A percentile compares a stretch with the other conserved stretches of the same genome.
Conservation (phyloP, 2,329 filamentous ascomycete species). For the Zasmidium citrigriseum region DNA sequence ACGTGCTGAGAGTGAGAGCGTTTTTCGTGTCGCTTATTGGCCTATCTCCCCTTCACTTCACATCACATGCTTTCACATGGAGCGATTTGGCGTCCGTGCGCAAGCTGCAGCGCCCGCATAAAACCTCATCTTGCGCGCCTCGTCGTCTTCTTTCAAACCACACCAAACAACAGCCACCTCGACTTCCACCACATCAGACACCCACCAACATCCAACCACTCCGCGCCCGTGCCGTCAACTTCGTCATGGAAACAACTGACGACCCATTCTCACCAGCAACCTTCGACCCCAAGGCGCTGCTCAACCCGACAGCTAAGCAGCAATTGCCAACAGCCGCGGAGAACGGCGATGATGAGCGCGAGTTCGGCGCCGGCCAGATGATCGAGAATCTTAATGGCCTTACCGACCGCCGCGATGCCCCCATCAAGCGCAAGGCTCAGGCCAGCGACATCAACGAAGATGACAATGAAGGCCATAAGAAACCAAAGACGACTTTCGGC, state of each 20-base stretch:
- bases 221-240: not conserved
- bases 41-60: slow-evolving; percentile 17
- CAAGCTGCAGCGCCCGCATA: not conserved
- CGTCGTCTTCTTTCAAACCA: not conserved
- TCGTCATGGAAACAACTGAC: not conserved
- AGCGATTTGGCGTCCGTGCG: not conserved
- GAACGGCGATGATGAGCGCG: not conserved
- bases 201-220: not conserved
- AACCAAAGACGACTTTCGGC: slow-evolving; percentile 44
- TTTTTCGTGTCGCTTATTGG: no score
- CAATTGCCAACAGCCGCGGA: slow-evolving; percentile 8
- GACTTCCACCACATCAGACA: slow-evolving; percentile 5
- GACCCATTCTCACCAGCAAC: not conserved
- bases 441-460: slow-evolving; percentile 40
- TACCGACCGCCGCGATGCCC: slow-evolving; percentile 61
- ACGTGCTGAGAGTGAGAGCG: no score
- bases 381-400: slow-evolving; percentile 78
- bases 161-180: slow-evolving; percentile 2
- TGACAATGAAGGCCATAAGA: slow-evolving; percentile 40
- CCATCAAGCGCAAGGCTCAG: slow-evolving; percentile 61
- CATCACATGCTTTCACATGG: slow-evolving; percentile 13
- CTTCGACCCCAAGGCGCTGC: slow-evolving; percentile 23
- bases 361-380: slow-evolving; percentile 57
- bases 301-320: slow-evolving; percentile 23
- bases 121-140: not conserved